Percentiles rank a stretch among this genome's conserved stretches.
phyloP scores from a whole-genome alignment of 331 rosid genomes.

The Pyracantha coccinea region DNA sequence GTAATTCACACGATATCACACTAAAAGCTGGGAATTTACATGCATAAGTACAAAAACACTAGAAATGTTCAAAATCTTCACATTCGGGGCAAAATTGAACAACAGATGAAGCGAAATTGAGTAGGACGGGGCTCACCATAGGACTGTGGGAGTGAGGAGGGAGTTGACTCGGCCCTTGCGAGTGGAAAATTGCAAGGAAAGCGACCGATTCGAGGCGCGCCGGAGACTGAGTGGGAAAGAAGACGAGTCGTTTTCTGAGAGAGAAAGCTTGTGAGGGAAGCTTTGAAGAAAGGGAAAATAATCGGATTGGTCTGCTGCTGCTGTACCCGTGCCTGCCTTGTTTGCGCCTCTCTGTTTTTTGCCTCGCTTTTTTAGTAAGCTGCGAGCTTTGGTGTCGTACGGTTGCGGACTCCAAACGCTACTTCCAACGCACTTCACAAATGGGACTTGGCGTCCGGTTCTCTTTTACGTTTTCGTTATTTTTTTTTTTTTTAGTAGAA shows the following conservation, averaged over 20 bases:
- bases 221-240: constrained; percentile 8
- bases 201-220: constrained; percentile 18
- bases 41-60: background rate
- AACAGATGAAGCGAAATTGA: background rate
- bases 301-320: constrained; percentile 5
- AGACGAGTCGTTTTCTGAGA: constrained; percentile 4
- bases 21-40: background rate
- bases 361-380: constrained; percentile 60
- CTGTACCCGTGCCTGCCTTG: too few relatives aligned
- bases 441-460: constrained; percentile 32
- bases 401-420: constrained; percentile 34
- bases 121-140: constrained; percentile 50
- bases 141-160: constrained; percentile 19
- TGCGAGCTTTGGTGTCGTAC: constrained; percentile 4
- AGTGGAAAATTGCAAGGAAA: constrained; percentile 5
- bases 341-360: too few relatives aligned
- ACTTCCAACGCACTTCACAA: constrained; percentile 14
- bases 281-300: constrained; percentile 12
- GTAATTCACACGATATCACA: background rate
- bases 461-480: too few relatives aligned
- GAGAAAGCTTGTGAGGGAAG: constrained; percentile 20
- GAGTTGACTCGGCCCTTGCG: constrained; percentile 35
- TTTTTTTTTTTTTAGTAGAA: too few relatives aligned
- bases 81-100: constrained; percentile 4
- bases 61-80: background rate